A percentile compares a stretch with the other conserved stretches of the same genome.
These are phyloP conservation scores for Bathelium albidoporum DNA, from an alignment of 495 filamentous ascomycete species.

Conservation along the genomic window DNA sequence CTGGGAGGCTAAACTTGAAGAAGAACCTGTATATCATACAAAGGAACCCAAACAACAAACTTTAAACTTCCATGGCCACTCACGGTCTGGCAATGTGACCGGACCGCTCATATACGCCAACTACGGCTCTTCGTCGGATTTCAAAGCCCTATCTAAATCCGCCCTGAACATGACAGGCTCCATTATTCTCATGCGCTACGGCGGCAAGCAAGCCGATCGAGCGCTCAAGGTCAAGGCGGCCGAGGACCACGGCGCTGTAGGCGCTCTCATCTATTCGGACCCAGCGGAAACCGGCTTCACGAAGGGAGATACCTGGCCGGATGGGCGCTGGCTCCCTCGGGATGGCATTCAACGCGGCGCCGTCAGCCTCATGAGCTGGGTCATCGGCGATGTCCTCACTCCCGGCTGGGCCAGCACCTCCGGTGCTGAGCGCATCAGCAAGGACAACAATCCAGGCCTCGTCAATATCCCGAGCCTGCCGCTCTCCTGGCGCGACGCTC, in stretches of 20 bases:
- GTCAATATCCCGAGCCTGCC: conserved; percentile 81
- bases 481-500: conserved; percentile 78
- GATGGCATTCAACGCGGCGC: conserved; percentile 73
- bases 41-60: conserved; percentile 45
- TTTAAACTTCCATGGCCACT: conserved; percentile 76
- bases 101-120: conserved; percentile 93
- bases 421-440: conserved; percentile 51
- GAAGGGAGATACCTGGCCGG: conserved; percentile 55
- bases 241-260: conserved; percentile 69
- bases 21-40: conserved; percentile 47
- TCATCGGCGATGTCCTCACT: conserved; percentile 80
- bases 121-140: conserved; percentile 79
- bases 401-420: conserved; percentile 75
- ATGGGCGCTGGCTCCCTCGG: conserved; percentile 66
- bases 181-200: conserved; percentile 74
- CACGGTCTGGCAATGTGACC: conserved; percentile 75
- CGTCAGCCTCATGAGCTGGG: conserved; percentile 74
- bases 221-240: conserved; percentile 84
- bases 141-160: conserved; percentile 54
- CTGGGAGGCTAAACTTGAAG: conserved; percentile 84
- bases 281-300: conserved; percentile 69
- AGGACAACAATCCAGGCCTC: conserved; percentile 61
- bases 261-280: conserved; percentile 88
- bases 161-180: conserved; percentile 67
- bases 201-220: conserved; percentile 59